phyloP scores from a whole-genome alignment of 23 red algal genomes.

The Cyanidiococcus yangmingshanensis region DNA sequence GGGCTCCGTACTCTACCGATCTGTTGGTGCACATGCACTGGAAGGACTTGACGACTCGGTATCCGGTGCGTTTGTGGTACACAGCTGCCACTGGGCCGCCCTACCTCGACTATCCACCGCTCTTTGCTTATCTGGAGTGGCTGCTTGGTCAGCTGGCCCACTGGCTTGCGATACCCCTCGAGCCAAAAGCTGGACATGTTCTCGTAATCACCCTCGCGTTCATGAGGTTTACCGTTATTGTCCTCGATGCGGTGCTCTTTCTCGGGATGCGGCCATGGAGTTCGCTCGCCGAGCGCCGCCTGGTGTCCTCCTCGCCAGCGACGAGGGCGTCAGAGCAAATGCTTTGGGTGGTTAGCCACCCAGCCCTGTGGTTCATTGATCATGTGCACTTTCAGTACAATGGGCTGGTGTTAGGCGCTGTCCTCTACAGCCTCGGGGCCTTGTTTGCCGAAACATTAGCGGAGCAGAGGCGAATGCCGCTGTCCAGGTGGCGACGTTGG shows the following conservation, averaged over 20 bases:
- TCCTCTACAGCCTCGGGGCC: conserved; percentile 39
- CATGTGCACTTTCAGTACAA: conserved; percentile 99
- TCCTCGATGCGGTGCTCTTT: conserved; percentile 23
- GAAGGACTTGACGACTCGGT: conserved; percentile 42
- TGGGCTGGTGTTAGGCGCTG: conserved; percentile 34
- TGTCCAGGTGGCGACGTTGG: neutral
- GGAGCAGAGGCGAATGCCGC: neutral
- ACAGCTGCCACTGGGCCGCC: conserved; percentile 41
- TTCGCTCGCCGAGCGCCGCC: neutral
- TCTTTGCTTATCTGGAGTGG: conserved; percentile 77
- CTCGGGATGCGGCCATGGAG: conserved; percentile 16
- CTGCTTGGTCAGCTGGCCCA: conserved; percentile 4
- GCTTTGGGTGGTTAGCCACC: conserved; percentile 3
- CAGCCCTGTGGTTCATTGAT: conserved; percentile 65
- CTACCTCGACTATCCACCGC: conserved; percentile 81
- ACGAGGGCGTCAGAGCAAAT: neutral
- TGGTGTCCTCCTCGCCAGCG: neutral
- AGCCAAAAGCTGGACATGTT: neutral
- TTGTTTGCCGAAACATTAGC: conserved; percentile 1
- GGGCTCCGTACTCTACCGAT: conserved; percentile 34
- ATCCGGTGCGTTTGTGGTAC: conserved; percentile 62
- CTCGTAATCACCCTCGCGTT: conserved; percentile 8
- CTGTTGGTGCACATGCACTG: conserved; percentile 82
- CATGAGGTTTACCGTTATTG: conserved; percentile 38
- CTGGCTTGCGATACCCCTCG: conserved; percentile 16